A percentile compares a stretch with the other conserved stretches of the same genome.
Conservation (phyloP, 2,329 filamentous ascomycete genomes). For the Pestalotiopsis sp. region DNA sequence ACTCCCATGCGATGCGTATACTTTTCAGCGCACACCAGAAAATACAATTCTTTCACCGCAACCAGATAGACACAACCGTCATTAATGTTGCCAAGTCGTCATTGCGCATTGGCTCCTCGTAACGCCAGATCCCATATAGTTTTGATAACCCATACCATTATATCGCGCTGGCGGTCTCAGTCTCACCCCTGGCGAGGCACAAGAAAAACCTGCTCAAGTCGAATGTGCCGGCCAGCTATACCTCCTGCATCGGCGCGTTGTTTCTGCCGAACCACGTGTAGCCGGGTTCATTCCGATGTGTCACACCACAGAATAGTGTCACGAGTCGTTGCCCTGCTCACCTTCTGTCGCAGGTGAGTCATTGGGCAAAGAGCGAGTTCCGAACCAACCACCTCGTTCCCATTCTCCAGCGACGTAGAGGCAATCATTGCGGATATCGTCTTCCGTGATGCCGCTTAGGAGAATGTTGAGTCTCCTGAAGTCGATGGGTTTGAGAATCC, state of each 20-base stretch:
- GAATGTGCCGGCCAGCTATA: not conserved
- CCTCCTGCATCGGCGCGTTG: not conserved
- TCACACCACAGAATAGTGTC: not conserved
- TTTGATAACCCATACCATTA: not conserved
- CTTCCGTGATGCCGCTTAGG: slow-evolving; percentile 69
- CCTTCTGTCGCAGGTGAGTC: not conserved
- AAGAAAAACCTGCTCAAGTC: not conserved
- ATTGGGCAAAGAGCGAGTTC: slow-evolving; percentile 12
- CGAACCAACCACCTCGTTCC: slow-evolving; percentile 88
- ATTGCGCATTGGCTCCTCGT: not conserved
- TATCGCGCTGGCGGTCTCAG: not conserved
- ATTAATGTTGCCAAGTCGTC: not conserved
- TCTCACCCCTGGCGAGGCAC: not conserved
- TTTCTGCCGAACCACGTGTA: not conserved
- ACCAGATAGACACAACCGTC: not conserved
- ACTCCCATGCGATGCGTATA: slow-evolving; percentile 31
- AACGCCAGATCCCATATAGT: not conserved
- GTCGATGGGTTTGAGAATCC: slow-evolving; percentile 88
- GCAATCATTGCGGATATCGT: slow-evolving; percentile 58
- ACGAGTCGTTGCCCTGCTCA: not conserved
- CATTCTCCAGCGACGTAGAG: slow-evolving; percentile 74
- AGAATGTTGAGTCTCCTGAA: slow-evolving; percentile 74
- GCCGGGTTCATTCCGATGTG: not conserved
- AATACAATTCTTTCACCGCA: slow-evolving; percentile 9
- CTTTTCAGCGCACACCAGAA: slow-evolving; percentile 20